Base-by-base conservation (phyloP, 306 rosid species). In the Lotus japonicus region DNA sequence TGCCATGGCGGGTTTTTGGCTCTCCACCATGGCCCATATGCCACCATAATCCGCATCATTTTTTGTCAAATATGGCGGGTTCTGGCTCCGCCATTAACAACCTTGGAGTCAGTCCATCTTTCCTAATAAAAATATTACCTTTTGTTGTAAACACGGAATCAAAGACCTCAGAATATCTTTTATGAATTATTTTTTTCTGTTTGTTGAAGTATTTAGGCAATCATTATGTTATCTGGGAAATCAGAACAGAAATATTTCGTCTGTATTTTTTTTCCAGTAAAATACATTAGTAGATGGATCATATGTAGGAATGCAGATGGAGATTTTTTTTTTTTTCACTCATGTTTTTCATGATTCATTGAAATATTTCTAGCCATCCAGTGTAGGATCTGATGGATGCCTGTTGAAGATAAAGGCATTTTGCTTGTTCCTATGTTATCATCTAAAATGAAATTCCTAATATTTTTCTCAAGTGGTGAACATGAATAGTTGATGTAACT, bases 121-220 rank as follows among this genome's bases (percentile, higher is more conserved):
- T 64, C 15, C 26, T 44, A 9, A 33, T 26, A 2, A 6, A 38
- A 64, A 49, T 13, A 59, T 14, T 60, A 18, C 54, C 51, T 36
- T 11, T 46, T 55, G 14, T 19, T 1, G 10, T 54, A 21, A 54
- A n/a, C 49, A 18, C 15, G 0, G n/a, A 26, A 7, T 59, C 9
- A 12, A 36, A 21, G 39, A 45, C 39, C 23, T 23, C 42, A 19
- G 18, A 35, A 18, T 59, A 26, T 70, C 9, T 58, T 69, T 43
- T 18, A 64, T 44, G 44, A 41, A 12, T 58, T 10, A 15, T 6
- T 28, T 71, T 49, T 74, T 11, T n/a, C n/a, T 56, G 38, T 21
- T 57, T 66, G 14, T 74, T 59, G 79, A 58, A 75, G 36, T 52
- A 46, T 19, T 55, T 66, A 13, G 55, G 21, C 26, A 64, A 43